Conservation (phyloP, 2,329 filamentous ascomycete species). For the Bertia moriformis region DNA sequence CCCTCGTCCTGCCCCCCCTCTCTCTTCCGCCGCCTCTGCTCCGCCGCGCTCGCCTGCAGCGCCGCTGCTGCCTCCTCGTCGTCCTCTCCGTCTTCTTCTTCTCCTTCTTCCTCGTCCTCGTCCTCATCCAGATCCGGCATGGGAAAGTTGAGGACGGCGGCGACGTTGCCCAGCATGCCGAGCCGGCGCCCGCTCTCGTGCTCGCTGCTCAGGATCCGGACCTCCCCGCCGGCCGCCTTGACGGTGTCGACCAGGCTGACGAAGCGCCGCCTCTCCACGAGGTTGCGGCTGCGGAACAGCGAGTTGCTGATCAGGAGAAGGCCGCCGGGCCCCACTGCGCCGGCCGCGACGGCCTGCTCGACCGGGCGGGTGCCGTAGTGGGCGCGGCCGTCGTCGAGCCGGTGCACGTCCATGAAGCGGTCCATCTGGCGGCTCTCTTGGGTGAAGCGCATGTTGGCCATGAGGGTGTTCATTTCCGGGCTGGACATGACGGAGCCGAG, state of each 20-base stretch:
- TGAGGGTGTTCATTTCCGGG: conserved; percentile 59
- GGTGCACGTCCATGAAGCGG: conserved; percentile 61
- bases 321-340: conserved; percentile 75
- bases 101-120: conserved; percentile 24
- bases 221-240: conserved; percentile 73
- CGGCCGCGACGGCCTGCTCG: conserved; percentile 67
- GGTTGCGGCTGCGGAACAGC: conserved; percentile 71
- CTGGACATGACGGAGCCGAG: conserved; percentile 77
- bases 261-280: conserved; percentile 64
- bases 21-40: no score
- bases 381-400: conserved; percentile 72
- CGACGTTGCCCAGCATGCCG: conserved; percentile 72
- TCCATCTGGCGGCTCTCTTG: conserved; percentile 76
- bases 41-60: no score
- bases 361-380: conserved; percentile 83
- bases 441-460: conserved; percentile 78
- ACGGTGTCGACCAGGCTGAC: conserved; percentile 79
- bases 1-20: no score
- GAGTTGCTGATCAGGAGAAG: conserved; percentile 75
- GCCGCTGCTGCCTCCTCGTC: no score
- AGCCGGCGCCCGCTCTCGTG: conserved; percentile 85
- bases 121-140: conserved; percentile 68
- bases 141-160: conserved; percentile 80
- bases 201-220: conserved; percentile 76
- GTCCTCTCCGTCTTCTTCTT: conserved; percentile 10